Percentiles rank a stretch among this genome's conserved stretches.
phyloP scores from a whole-genome alignment of 371 early-diverging fungal species.

The Parasitella parasitica region DNA sequence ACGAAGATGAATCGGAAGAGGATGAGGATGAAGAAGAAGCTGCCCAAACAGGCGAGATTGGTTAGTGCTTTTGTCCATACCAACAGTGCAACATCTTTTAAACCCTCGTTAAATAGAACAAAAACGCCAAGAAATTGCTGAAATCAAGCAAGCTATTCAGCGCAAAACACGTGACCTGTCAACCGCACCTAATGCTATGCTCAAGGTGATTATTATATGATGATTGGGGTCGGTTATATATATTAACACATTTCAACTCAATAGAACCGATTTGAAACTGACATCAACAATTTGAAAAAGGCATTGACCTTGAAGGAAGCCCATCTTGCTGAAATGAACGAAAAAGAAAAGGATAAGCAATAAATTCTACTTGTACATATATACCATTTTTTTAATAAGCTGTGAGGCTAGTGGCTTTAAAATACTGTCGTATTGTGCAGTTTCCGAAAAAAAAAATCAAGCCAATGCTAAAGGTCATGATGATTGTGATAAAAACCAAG shows the following conservation, averaged over 20 bases:
- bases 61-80: constrained; percentile 8
- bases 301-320: constrained; percentile 45
- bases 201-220: constrained; percentile 32
- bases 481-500: too few species aligned
- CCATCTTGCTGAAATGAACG: constrained; percentile 49
- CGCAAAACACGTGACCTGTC: constrained; percentile 39
- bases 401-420: too few species aligned
- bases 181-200: constrained; percentile 50
- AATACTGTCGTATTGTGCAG: too few species aligned
- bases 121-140: constrained; percentile 55
- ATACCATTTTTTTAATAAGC: too few species aligned
- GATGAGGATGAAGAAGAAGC: constrained; percentile 38
- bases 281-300: constrained; percentile 44
- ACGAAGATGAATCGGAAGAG: constrained; percentile 34
- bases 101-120: too few species aligned
- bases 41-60: constrained; percentile 42
- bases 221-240: not conserved
- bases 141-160: constrained; percentile 49
- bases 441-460: too few species aligned
- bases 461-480: too few species aligned
- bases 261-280: constrained; percentile 50
- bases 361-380: too few species aligned
- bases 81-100: too few species aligned
- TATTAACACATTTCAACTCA: not conserved
- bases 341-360: constrained; percentile 14